Base-by-base conservation (phyloP, 2,329 filamentous ascomycete species). In the Penicillium hesseltinei region DNA sequence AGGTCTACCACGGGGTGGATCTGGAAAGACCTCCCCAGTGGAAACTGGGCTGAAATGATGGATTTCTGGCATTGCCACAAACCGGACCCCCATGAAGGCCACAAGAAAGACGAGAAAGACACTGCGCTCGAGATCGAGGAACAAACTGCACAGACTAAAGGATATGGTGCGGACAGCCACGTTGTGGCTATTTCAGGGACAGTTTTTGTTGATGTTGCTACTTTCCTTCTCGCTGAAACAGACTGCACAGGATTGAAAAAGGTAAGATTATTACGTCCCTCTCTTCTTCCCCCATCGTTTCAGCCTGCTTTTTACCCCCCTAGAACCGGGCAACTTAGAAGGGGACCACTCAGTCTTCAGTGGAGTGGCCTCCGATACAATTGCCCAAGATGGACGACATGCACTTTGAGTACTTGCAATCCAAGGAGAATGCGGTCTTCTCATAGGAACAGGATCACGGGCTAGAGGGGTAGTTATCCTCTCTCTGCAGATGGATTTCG, bases 31-130 rank as follows among this genome's bases (percentile, higher is more conserved):
- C 78, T 99, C 19, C 94, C 94, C 0, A 96, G 92, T 69, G 92
- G 96, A 67, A 93, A 96, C 69, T 99, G 94, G 94, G 95, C 94
- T 0, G 94, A 99, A 77, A 96, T 99, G 92, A 99, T 99, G 94
- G 95, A 99, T 73, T 96, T 99, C 66, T 99, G 94, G 94, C 95
- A 99, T 75, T 99, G 94, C 69, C 94, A 99, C 74, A 97, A 97
- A 75, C 94, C 95, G 2, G 78, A 82, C 59, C 66, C 80, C 27
- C 75, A 82, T 31, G 66, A 71, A 11, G 73, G 79, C 46, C 69
- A 73, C 13, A 75, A 79, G 42, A 65, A 80, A 51, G 71, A 80
- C 11, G 66, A 70, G n/a, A 71, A 78, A 49, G 67, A 67, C 7
- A 61, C 71, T 40, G 63, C 69, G 35, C 63, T 62, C 3, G 52